phyloP scores from a whole-genome alignment of 1,139 yeast genomes.

The Candida glucosophila region DNA sequence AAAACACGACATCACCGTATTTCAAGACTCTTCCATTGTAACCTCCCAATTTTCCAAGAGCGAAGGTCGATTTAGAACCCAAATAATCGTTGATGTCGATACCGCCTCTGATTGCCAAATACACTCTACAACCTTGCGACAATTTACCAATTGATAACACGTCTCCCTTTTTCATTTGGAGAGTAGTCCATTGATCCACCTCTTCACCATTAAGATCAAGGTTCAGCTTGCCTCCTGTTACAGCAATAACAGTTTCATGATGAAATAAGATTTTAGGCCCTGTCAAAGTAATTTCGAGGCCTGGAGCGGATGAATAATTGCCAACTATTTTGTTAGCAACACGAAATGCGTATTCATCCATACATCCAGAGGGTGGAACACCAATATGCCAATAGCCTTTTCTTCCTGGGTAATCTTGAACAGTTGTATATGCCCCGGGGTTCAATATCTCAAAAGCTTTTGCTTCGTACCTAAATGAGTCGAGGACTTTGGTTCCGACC shows the following conservation, averaged over 20 bases:
- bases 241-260: slow-evolving; percentile 63
- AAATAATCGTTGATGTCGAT: slow-evolving; percentile 88
- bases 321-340: slow-evolving; percentile 88
- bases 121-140: slow-evolving; percentile 76
- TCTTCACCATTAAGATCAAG: slow-evolving; percentile 56
- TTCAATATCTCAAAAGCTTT: slow-evolving; percentile 72
- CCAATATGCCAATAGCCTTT: slow-evolving; percentile 82
- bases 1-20: slow-evolving; percentile 82
- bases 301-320: slow-evolving; percentile 73
- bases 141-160: slow-evolving; percentile 75
- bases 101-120: slow-evolving; percentile 86
- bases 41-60: slow-evolving; percentile 91
- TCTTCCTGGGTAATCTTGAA: slow-evolving; percentile 95
- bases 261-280: slow-evolving; percentile 88
- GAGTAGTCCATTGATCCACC: slow-evolving; percentile 59
- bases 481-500: slow-evolving; percentile 82
- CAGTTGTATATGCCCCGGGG: slow-evolving; percentile 93
- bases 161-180: slow-evolving; percentile 64
- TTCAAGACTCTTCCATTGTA: slow-evolving; percentile 86
- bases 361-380: slow-evolving; percentile 98
- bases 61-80: slow-evolving; percentile 95
- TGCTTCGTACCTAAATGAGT: slow-evolving; percentile 72
- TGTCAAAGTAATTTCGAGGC: slow-evolving; percentile 76
- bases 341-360: slow-evolving; percentile 89
- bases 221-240: slow-evolving; percentile 76